phyloP scores from a whole-genome alignment of 2,329 filamentous ascomycete genomes.

The Alternaria alternata region DNA sequence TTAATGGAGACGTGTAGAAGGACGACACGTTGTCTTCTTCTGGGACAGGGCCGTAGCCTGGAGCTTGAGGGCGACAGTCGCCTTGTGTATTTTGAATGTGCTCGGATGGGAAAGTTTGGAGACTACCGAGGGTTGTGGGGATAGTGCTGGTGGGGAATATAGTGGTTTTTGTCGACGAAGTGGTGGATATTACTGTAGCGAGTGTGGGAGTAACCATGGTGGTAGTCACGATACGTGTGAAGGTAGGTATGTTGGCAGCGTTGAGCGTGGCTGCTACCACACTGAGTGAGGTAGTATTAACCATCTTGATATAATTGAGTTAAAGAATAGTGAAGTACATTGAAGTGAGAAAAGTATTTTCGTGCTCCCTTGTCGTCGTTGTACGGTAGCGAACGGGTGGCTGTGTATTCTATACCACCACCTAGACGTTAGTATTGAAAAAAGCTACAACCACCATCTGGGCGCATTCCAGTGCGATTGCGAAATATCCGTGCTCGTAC shows the following conservation, averaged over 20 bases:
- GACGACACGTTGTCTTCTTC: not conserved
- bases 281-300: not conserved
- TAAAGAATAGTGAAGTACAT: not conserved
- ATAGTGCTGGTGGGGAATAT: not conserved
- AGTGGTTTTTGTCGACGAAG: not conserved
- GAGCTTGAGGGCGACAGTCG: not conserved
- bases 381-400: not conserved
- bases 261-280: not conserved
- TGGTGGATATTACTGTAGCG: not conserved
- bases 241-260: not conserved
- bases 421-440: not conserved
- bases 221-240: not conserved
- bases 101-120: not conserved
- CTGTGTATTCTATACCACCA: not conserved
- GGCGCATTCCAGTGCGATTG: rapidly evolving
- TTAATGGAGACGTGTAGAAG: conserved; percentile 2
- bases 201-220: not conserved
- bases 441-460: not conserved
- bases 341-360: not conserved
- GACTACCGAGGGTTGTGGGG: not conserved
- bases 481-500: too few species aligned
- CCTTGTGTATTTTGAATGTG: not conserved
- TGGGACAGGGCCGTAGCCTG: not conserved
- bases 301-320: not conserved
- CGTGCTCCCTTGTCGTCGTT: not conserved